Evolutionary conservation across 2,329 filamentous ascomycete genomes (phyloP).

Genomic region (Nigrospora sphaerica): DNA sequence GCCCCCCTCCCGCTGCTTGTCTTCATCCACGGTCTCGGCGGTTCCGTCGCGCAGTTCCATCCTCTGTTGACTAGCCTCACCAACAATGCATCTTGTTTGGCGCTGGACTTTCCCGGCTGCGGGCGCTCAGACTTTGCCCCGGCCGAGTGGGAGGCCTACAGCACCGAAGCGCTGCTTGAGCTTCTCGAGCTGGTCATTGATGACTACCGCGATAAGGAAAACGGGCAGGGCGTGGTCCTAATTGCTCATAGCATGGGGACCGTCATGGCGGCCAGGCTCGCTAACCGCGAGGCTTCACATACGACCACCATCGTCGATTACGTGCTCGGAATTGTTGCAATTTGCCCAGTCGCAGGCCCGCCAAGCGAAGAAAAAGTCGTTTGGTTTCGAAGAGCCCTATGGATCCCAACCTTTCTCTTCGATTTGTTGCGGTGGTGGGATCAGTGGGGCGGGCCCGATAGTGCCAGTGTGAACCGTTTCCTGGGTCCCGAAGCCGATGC

Average conservation of each 20-base stretch:
- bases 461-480: slow-evolving; percentile 72
- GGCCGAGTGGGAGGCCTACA: slow-evolving; percentile 70
- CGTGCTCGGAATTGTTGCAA: slow-evolving; percentile 69
- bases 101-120: slow-evolving; percentile 86
- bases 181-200: slow-evolving; percentile 71
- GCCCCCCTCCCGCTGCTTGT: slow-evolving; percentile 76
- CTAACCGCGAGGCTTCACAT: slow-evolving; percentile 40
- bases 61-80: slow-evolving; percentile 73
- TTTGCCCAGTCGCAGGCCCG: slow-evolving; percentile 70
- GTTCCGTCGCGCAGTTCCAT: slow-evolving; percentile 82
- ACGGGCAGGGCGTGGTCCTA: slow-evolving; percentile 72
- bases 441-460: slow-evolving; percentile 68
- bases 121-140: slow-evolving; percentile 72
- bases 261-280: slow-evolving; percentile 66
- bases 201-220: slow-evolving; percentile 60
- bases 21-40: slow-evolving; percentile 90
- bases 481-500: slow-evolving; percentile 60
- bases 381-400: slow-evolving; percentile 50
- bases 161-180: slow-evolving; percentile 65
- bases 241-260: slow-evolving; percentile 90
- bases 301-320: slow-evolving; percentile 48
- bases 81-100: slow-evolving; percentile 76
- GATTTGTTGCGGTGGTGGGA: slow-evolving; percentile 74
- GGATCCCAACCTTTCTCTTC: slow-evolving; percentile 66
- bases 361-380: slow-evolving; percentile 44